These are phyloP conservation scores for Fagus crenata DNA, from an alignment of 306 rosid genomes.

Conservation along the genomic window DNA sequence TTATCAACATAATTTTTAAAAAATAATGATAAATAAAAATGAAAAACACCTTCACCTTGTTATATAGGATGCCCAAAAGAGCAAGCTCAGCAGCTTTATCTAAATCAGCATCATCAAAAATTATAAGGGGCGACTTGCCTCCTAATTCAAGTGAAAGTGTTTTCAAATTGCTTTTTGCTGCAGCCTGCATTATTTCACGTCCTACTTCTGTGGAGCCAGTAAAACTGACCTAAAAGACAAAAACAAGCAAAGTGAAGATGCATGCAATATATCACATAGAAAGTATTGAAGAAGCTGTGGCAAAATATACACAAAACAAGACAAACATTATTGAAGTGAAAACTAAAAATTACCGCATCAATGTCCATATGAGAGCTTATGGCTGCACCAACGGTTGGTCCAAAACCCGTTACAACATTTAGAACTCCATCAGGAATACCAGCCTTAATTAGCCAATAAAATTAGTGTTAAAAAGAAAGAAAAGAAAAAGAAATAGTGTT, in stretches of 20 bases:
- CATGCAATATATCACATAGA: neutral
- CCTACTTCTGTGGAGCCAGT: constrained; percentile 88
- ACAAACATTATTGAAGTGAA: neutral
- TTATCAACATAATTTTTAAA: neutral
- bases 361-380: constrained; percentile 75
- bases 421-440: constrained; percentile 90
- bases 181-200: constrained; percentile 72
- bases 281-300: neutral
- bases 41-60: constrained; percentile 51
- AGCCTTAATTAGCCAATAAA: constrained; percentile 45
- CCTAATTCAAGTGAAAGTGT: constrained; percentile 78
- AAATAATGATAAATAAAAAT: too few relatives aligned
- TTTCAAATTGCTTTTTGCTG: constrained; percentile 81
- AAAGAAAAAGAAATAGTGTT: neutral
- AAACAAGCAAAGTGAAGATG: too few relatives aligned
- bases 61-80: constrained; percentile 51
- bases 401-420: constrained; percentile 79
- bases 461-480: neutral
- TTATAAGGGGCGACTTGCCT: constrained; percentile 79
- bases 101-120: constrained; percentile 79
- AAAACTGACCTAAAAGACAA: constrained; percentile 38
- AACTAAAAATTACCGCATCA: constrained; percentile 53
- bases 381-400: constrained; percentile 82
- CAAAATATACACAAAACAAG: neutral
- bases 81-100: constrained; percentile 71